Evolutionary conservation across 164 flowering plant species (phyloP), one percentile per base, ranked within the genome.

Genomic region (Aristolochia fimbriata): DNA sequence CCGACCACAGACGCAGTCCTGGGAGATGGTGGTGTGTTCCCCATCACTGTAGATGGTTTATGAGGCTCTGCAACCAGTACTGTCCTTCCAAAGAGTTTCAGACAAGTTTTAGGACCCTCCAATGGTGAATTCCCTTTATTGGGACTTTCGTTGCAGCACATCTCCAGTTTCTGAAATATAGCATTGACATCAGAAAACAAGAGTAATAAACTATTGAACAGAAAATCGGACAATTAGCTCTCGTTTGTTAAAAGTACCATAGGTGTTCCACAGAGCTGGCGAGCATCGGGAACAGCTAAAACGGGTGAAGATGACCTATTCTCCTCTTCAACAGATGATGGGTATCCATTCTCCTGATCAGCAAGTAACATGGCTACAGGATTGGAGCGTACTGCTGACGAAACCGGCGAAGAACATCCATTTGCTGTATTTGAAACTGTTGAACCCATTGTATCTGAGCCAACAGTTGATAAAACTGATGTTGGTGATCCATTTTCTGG

Each of bases 21-120:
- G 52, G 14, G 48, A 20, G 19, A 20, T 19, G 50, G 51, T 51
- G 51, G 48, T n/a, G 22, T 51, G 23, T 13, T 53, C n/a, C 43
- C 17, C 1, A 51, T 23, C 23, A 71, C 56, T 31, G 78, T 70
- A 63, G 75, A 69, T 31, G 74, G 72, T 50, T 65, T 66, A 43
- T 64, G 66, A 57, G 77, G 63, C 54, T 80, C 83, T 12, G 74
- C 62, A 13, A 86, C 73, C 23, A 77, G 24, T 15, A 84, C 73
- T n/a, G 81, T 86, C 63, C 67, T 77, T 13, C 90, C 94, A 69
- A 87, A 87, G 17, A 87, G 83, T 74, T 84, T 87, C 63, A 87
- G 76, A 64, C 74, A 68, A 24, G 62, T 70, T 0, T 67, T 61
- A 3, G 82, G 65, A 62, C 76, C 69, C 67, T 70, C 78, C 8